These are phyloP conservation scores for Venustampulla echinocandica DNA, from an alignment of 495 filamentous ascomycete species.

Conservation along the genomic window DNA sequence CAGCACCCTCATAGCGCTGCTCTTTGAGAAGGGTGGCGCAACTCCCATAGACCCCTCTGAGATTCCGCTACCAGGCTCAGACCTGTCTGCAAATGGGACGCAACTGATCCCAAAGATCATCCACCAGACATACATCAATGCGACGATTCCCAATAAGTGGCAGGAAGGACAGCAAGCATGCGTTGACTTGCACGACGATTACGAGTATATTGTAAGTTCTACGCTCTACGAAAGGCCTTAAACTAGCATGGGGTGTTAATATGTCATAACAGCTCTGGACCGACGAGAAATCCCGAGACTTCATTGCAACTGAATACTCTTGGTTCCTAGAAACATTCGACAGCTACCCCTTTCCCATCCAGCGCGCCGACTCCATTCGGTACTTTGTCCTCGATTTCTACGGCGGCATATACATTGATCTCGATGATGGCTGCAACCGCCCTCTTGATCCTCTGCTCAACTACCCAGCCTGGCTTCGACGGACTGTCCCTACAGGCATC, in stretches of 20 bases:
- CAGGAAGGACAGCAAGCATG: slow-evolving; percentile 63
- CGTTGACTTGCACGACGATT: slow-evolving; percentile 64
- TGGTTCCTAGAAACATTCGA: slow-evolving; percentile 85
- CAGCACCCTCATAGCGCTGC: slow-evolving; percentile 53
- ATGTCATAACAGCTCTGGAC: slow-evolving; percentile 65
- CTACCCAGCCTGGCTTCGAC: slow-evolving; percentile 76
- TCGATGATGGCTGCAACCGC: slow-evolving; percentile 83
- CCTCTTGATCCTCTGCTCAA: slow-evolving; percentile 71
- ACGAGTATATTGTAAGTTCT: slow-evolving; percentile 65
- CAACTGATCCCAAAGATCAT: slow-evolving; percentile 77
- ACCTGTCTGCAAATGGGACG: slow-evolving; percentile 28
- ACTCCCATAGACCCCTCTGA: slow-evolving; percentile 58
- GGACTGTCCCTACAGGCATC: slow-evolving; percentile 73
- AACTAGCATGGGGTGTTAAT: not conserved
- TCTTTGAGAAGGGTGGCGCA: slow-evolving; percentile 57
- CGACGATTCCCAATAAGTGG: slow-evolving; percentile 69
- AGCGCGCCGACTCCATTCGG: slow-evolving; percentile 78
- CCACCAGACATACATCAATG: slow-evolving; percentile 63
- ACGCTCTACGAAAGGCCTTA: not conserved
- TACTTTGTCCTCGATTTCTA: slow-evolving; percentile 81
- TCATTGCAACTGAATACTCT: slow-evolving; percentile 64
- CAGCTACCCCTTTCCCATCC: slow-evolving; percentile 70
- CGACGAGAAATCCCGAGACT: slow-evolving; percentile 61
- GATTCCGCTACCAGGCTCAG: slow-evolving; percentile 55
- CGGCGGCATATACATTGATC: slow-evolving; percentile 82